phyloP scores from a whole-genome alignment of 2,329 filamentous ascomycete genomes.

The Aspergillus sp. region DNA sequence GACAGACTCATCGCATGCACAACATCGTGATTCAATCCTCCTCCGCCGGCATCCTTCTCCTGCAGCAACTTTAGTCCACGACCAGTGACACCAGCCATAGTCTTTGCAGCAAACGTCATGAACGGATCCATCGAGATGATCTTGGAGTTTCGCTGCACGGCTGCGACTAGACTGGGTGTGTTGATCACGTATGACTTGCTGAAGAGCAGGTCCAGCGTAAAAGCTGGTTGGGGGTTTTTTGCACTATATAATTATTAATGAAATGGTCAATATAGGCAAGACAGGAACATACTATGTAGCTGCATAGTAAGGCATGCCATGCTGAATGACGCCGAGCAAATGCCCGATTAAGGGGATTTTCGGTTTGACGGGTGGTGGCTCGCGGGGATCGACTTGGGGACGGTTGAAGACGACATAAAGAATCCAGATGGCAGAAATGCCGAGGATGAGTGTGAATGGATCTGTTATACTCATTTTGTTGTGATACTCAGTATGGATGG shows the following conservation, averaged over 20 bases:
- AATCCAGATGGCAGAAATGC: too few species aligned
- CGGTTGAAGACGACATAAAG: too few species aligned
- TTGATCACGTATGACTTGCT: conserved; percentile 22
- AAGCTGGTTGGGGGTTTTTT: conserved; percentile 12
- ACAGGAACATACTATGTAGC: conserved; percentile 11
- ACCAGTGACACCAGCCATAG: conserved; percentile 14
- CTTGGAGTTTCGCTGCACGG: conserved; percentile 18
- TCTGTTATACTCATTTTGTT: too few species aligned
- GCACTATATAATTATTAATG: conserved; percentile 6
- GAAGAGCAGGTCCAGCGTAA: conserved; percentile 19
- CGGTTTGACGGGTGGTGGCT: conserved; percentile 16
- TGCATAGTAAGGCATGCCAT: conserved; percentile 19
- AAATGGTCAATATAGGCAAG: not conserved
- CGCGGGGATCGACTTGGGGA: conserved; percentile 14
- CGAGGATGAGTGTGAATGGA: too few species aligned
- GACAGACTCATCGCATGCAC: conserved; percentile 21
- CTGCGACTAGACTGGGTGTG: conserved; percentile 17
- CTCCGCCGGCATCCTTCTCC: conserved; percentile 14
- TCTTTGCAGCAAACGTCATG: conserved; percentile 9
- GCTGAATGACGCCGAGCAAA: conserved; percentile 14
- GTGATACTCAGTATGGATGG: too few species aligned
- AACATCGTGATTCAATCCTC: conserved; percentile 10
- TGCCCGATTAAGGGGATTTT: conserved; percentile 25
- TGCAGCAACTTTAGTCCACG: conserved; percentile 13
- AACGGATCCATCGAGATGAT: conserved; percentile 20